Evolutionary conservation across 768 basidiomycete species (phyloP), one percentile per base, ranked within the genome.

Genomic region (Hygrophorus russula): DNA sequence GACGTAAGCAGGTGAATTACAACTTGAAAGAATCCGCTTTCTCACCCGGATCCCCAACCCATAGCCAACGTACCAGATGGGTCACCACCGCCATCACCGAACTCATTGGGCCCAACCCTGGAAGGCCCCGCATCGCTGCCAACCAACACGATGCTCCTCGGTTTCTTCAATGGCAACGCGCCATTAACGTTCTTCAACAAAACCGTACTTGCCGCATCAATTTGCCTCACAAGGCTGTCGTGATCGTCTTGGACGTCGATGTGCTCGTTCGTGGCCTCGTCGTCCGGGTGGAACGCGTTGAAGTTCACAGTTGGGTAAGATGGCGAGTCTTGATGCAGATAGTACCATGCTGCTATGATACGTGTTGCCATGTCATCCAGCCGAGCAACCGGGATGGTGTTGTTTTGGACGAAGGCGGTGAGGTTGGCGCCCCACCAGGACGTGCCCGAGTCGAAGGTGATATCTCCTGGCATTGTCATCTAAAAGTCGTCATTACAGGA

Each of bases 1-100:
- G 31, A 5, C 17, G 35, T 12, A 15, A 20, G 11, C 20, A 18
- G 18, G 33, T 20, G 14, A 32, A 18, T 3, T 11, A 10, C n/a
- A 20, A 18, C 7, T 4, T 4, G 1, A 42, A 24, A 9, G 32
- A 7, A 5, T 17, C 5, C 2, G 14, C 14, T 4, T 4, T 52
- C 62, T 31, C 36, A 68, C 61, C 88, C 89, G 39, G 81, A 84
- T 30, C 89, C 92, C 92, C 92, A 96, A 11, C 90, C 90, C 81
- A 91, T 82, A 6, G 88, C 89, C 15, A 96, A 69, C 13, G 83
- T 69, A 8, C 89, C 89, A 19, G 42, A 11, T 12, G 35, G 28
- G 38, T 71, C 74, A 24, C 66, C 62, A 18, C 80, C 78, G 38
- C 72, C 77, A 49, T 88, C 82, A 6, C 61, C 14, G 41, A 77